Conservation (phyloP, 2,329 filamentous ascomycete genomes). For the Trichophaea hybrida region DNA sequence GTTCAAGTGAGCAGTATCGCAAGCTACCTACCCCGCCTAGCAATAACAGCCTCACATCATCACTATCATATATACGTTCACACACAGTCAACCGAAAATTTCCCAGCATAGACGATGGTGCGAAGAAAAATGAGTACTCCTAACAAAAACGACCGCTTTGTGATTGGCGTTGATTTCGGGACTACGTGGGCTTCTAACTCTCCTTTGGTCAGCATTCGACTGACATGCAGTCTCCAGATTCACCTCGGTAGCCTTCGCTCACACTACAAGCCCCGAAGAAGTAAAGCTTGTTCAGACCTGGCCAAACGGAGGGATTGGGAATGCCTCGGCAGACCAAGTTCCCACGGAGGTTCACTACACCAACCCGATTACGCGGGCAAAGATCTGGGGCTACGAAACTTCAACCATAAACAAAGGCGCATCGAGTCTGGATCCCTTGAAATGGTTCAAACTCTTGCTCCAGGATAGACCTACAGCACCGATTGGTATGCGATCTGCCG, state of each 20-base stretch:
- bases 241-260: neutral
- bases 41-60: too few relatives aligned
- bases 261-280: neutral
- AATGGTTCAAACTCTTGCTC: conserved; percentile 6
- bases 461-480: neutral
- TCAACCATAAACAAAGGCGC: neutral
- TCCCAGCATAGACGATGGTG: neutral
- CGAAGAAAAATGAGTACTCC: neutral
- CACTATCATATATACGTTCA: too few relatives aligned
- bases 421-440: neutral
- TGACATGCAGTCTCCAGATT: neutral
- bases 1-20: too few relatives aligned
- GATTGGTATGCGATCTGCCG: too few relatives aligned
- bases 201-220: neutral
- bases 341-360: conserved; percentile 2
- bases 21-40: too few relatives aligned
- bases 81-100: too few relatives aligned
- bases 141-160: neutral
- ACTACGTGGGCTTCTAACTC: neutral
- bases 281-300: neutral
- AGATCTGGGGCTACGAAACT: conserved; percentile 1
- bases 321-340: neutral
- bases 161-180: neutral
- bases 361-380: neutral
- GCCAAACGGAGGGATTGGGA: neutral